A percentile compares a stretch with the other conserved stretches of the same genome.
Evolutionary conservation across 768 basidiomycete species (phyloP).

Genomic region (Trametes elegans): DNA sequence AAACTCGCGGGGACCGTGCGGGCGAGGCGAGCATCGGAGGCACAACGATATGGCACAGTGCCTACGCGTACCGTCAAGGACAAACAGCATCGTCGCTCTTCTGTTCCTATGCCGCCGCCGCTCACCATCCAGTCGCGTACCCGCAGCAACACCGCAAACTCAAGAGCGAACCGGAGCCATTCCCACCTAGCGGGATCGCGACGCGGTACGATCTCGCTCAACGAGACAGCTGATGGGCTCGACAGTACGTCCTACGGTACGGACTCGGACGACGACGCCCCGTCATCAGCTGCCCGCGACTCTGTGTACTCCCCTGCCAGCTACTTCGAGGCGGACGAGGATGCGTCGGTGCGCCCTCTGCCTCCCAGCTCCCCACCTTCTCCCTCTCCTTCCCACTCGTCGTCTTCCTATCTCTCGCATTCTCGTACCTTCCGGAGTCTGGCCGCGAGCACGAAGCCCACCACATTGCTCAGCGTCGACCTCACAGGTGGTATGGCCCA

Average conservation of each 20-base stretch:
- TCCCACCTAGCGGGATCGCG: slow-evolving; percentile 12
- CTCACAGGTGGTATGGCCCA: slow-evolving; percentile 83
- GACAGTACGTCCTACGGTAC: slow-evolving; percentile 36
- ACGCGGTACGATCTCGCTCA: slow-evolving; percentile 52
- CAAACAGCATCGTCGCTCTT: slow-evolving; percentile 26
- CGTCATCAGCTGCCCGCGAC: slow-evolving; percentile 63
- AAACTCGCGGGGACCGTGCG: slow-evolving; percentile 74
- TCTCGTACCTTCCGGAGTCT: slow-evolving; percentile 80
- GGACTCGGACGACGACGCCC: slow-evolving; percentile 47
- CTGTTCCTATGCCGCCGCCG: slow-evolving; percentile 22
- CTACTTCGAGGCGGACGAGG: slow-evolving; percentile 84
- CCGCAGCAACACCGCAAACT: slow-evolving; percentile 17
- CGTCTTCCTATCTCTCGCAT: slow-evolving; percentile 80
- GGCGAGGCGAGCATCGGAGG: slow-evolving; percentile 45
- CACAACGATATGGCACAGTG: slow-evolving; percentile 25
- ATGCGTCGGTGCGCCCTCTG: slow-evolving; percentile 87
- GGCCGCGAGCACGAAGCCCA: slow-evolving; percentile 90
- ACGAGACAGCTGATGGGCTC: slow-evolving; percentile 51
- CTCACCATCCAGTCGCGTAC: slow-evolving; percentile 25
- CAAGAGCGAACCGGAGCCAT: slow-evolving; percentile 22
- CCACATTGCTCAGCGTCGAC: slow-evolving; percentile 90
- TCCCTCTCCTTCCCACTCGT: slow-evolving; percentile 80
- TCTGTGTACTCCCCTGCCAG: slow-evolving; percentile 81
- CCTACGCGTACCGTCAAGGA: slow-evolving; percentile 23
- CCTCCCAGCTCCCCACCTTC: slow-evolving; percentile 88